Conservation (phyloP, 495 filamentous ascomycete species). For the Daldinia childiae region DNA sequence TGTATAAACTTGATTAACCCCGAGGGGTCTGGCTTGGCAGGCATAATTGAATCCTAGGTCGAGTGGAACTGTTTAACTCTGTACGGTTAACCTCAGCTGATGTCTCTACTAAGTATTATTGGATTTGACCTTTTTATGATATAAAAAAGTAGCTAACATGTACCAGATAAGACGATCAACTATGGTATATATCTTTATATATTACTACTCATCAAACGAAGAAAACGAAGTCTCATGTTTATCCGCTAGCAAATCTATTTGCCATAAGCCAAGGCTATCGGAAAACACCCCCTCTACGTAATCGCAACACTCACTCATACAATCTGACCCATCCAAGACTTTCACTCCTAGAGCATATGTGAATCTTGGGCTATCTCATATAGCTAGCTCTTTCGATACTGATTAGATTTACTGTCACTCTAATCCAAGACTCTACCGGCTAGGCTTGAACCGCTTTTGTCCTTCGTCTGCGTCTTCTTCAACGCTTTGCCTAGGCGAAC, state of each 20-base stretch:
- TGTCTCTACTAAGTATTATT: not conserved
- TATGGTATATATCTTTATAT: not conserved
- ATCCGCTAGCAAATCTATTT: slow-evolving; percentile 24
- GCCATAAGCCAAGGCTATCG: slow-evolving; percentile 16
- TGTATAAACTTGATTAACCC: slow-evolving; percentile 14
- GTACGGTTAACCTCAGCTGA: not conserved
- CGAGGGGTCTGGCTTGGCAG: slow-evolving; percentile 20
- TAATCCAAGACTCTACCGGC: slow-evolving; percentile 74
- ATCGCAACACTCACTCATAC: slow-evolving; percentile 40
- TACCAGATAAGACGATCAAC: not conserved
- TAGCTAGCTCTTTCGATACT: not conserved
- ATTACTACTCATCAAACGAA: slow-evolving; percentile 10
- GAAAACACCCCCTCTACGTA: slow-evolving; percentile 10
- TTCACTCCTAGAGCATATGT: not conserved
- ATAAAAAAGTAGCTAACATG: not conserved
- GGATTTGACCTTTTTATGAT: not conserved
- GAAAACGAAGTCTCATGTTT: slow-evolving; percentile 19
- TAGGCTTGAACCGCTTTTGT: slow-evolving; percentile 74
- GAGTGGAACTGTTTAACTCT: not conserved
- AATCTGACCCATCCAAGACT: slow-evolving; percentile 40
- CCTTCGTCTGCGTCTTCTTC: slow-evolving; percentile 85
- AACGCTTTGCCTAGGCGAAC: slow-evolving; percentile 81
- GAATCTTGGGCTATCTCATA: not conserved
- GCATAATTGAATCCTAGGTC: slow-evolving; percentile 10
- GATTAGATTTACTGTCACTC: slow-evolving; percentile 5